These are phyloP conservation scores for Staphylotrichum tortipilum DNA, from an alignment of 495 filamentous ascomycete genomes.

Conservation along the genomic window DNA sequence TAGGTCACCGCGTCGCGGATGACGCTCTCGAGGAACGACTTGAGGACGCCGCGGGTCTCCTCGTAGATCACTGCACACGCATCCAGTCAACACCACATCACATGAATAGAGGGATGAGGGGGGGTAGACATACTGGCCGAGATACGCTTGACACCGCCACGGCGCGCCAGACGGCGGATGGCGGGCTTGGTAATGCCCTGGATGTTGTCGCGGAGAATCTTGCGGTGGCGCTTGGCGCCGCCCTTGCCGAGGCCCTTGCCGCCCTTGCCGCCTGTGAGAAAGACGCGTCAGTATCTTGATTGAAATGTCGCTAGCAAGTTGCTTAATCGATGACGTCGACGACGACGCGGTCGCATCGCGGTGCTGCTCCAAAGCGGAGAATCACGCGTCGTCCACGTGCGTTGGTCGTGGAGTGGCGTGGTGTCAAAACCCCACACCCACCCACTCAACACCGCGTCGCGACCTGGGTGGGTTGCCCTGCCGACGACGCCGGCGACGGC, in stretches of 20 bases:
- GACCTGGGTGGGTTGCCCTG: constrained; percentile 6
- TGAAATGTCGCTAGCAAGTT: too few relatives aligned
- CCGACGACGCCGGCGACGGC: constrained; percentile 13
- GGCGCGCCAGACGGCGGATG: constrained; percentile 98
- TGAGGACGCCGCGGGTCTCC: constrained; percentile 99
- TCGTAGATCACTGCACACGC: constrained; percentile 87
- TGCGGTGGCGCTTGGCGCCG: constrained; percentile 90
- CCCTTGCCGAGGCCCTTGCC: constrained; percentile 88
- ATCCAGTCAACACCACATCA: constrained; percentile 25
- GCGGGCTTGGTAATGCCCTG: constrained; percentile 99
- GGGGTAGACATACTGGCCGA: constrained; percentile 63
- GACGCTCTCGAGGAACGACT: constrained; percentile 99
- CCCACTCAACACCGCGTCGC: constrained; percentile 2
- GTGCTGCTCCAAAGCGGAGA: too few relatives aligned
- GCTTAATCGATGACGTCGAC: too few relatives aligned
- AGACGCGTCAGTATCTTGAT: constrained; percentile 22
- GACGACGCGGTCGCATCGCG: too few relatives aligned
- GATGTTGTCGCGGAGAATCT: constrained; percentile 99
- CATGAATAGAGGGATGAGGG: background rate
- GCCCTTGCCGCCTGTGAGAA: constrained; percentile 60
- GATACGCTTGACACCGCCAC: constrained; percentile 99
- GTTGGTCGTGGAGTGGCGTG: too few relatives aligned
- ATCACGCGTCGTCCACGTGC: too few relatives aligned
- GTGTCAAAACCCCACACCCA: constrained; percentile 7
- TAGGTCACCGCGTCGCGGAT: constrained; percentile 99